Evolutionary conservation across 2,329 filamentous ascomycete genomes (phyloP), one percentile per base, ranked within the genome.

Genomic region (Pseudogymnoascus sp.): DNA sequence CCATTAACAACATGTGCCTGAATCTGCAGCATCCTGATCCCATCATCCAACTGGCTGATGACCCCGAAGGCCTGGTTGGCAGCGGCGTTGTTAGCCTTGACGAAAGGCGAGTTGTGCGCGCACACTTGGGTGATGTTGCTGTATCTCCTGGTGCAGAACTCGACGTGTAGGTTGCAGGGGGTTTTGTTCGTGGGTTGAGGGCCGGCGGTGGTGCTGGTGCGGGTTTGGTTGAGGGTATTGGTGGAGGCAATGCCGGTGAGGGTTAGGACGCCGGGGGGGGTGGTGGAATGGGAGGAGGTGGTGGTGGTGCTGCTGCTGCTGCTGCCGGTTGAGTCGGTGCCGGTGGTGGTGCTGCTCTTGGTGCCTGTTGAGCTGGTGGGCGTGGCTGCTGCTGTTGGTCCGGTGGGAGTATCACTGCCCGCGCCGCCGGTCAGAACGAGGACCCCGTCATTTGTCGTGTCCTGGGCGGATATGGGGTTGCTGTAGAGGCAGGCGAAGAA

Each of bases 81-180:
- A 12, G 86, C 90, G 8, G 87, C 83, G 73, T 89, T 93, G 68
- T 88, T 88, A 14, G 80, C 73, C 7, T 83, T 79, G 42, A 87
- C 81, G 72, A 96, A 96, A 10, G 90, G 89, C 45, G 89, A 91
- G 78, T 96, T 96, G 77, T 96, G 91, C 16, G 87, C 86, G 18
- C 83, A 86, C 1, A 96, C 83, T 70, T 89, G 81, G 64, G 90
- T 93, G 74, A 95, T 87, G 74, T 95, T 93, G 79, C 87, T 86
- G 75, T 92, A 96, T 69, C 85, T 86, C 65, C 90, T 84, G 5
- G 76, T 77, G 78, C 91, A 96, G 70, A 95, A 86, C 75, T 93
- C 89, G 23, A 87, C 76, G 69, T 90, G 86, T 73, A 86, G 86
- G 75, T 96, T 96, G 80, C 91, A 96, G 4, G 89, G 86, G 65